Percentiles rank a stretch among this genome's conserved stretches.
Evolutionary conservation across 352 stramenopile species (phyloP).

Genomic region (Phytophthora litchii): DNA sequence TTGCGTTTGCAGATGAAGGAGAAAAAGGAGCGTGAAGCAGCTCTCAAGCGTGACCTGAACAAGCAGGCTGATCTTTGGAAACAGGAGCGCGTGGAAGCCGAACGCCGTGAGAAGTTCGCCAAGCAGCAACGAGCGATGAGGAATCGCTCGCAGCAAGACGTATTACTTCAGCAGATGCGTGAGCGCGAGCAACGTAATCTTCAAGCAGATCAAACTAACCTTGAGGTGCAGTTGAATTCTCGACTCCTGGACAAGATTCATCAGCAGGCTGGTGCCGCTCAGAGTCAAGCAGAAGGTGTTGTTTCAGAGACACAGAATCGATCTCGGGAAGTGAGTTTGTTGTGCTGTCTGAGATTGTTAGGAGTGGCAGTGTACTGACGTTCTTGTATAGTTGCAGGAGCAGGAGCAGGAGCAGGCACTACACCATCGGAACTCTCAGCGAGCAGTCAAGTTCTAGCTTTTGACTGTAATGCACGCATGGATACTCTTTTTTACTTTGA

Average conservation of each 20-base stretch:
- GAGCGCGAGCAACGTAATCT: conserved; percentile 69
- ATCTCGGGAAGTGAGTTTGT: conserved; percentile 62
- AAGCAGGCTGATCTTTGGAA: conserved; percentile 86
- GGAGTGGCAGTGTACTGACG: no score
- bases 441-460: conserved; percentile 39
- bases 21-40: conserved; percentile 67
- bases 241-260: conserved; percentile 78
- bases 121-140: conserved; percentile 57
- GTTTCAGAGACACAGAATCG: conserved; percentile 75
- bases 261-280: conserved; percentile 42
- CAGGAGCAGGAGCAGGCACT: conserved; percentile 51
- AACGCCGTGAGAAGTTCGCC: conserved; percentile 53
- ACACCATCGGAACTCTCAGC: conserved; percentile 37
- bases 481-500: conserved; percentile 16
- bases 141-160: conserved; percentile 66
- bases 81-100: conserved; percentile 63
- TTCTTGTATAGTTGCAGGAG: conserved; percentile 47
- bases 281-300: conserved; percentile 57
- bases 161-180: conserved; percentile 72
- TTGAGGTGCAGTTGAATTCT: conserved; percentile 80
- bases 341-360: neutral
- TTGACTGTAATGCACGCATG: neutral
- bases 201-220: conserved; percentile 64
- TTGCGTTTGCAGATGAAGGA: conserved; percentile 69
- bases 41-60: conserved; percentile 62